Conservation (phyloP, 768 basidiomycete species). For the Lactarius tabidus region DNA sequence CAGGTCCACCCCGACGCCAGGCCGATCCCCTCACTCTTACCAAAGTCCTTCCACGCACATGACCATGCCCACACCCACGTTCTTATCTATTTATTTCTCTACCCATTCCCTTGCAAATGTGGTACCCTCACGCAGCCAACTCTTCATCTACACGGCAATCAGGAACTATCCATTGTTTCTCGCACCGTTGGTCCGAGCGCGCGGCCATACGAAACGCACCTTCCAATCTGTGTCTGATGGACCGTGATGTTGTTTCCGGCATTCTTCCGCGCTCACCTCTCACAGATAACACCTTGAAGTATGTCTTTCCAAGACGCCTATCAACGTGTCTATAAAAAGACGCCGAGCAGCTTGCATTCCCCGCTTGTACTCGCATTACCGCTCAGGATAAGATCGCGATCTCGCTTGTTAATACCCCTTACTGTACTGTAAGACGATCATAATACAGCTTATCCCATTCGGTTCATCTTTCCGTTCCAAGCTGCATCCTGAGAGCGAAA, state of each 20-base stretch:
- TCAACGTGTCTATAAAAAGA: not conserved
- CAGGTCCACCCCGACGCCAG: not conserved
- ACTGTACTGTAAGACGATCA: not conserved
- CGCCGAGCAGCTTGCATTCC: not conserved
- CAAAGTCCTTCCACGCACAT: not conserved
- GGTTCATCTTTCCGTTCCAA: not conserved
- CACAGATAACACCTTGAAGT: not conserved
- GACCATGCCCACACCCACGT: not conserved
- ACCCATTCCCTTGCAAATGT: too few relatives aligned
- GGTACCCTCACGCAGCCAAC: not conserved
- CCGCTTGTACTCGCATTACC: not conserved
- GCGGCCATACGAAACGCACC: not conserved
- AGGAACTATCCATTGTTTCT: not conserved
- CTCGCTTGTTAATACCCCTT: not conserved
- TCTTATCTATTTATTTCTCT: not conserved
- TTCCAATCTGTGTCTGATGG: not conserved
- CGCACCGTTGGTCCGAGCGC: conserved; percentile 10
- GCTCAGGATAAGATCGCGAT: conserved; percentile 4
- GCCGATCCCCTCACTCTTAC: not conserved
- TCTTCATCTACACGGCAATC: not conserved
- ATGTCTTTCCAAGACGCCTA: not conserved
- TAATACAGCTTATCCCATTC: not conserved
- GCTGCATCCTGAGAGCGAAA: not conserved
- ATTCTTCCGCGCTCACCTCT: conserved; percentile 1
- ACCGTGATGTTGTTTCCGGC: not conserved